A percentile compares a stretch with the other conserved stretches of the same genome.
Evolutionary conservation across 257 asterid species (phyloP).

Genomic region (Penstemon barbatus): DNA sequence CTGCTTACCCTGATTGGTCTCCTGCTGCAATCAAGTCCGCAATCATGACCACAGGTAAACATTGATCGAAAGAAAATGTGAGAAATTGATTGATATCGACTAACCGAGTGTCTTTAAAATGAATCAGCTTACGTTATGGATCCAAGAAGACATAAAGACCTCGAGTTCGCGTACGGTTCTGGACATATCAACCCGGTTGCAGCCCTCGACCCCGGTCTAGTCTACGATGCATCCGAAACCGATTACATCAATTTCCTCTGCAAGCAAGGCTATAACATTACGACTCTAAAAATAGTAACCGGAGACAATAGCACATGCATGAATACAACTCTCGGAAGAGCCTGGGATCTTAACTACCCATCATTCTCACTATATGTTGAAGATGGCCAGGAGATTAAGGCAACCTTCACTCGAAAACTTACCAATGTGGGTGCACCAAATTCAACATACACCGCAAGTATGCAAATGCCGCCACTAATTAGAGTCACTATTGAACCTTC

Average conservation of each 20-base stretch:
- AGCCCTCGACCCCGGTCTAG: constrained; percentile 48
- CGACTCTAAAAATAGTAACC: constrained; percentile 42
- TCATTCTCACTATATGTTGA: constrained; percentile 48
- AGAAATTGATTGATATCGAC: not conserved
- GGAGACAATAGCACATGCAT: constrained; percentile 46
- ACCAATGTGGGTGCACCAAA: constrained; percentile 49
- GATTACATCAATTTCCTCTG: constrained; percentile 53
- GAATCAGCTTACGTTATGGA: constrained; percentile 42
- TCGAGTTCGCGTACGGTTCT: constrained; percentile 48
- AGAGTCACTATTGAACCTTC: constrained; percentile 40
- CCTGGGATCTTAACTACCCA: constrained; percentile 55
- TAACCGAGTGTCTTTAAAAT: not conserved
- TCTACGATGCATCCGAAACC: constrained; percentile 42
- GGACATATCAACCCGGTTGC: constrained; percentile 50
- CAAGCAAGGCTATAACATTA: constrained; percentile 49
- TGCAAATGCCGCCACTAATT: constrained; percentile 18
- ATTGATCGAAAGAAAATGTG: not conserved
- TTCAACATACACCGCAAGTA: constrained; percentile 37
- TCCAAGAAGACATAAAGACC: constrained; percentile 34
- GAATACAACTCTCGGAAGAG: constrained; percentile 40
- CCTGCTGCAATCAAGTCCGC: constrained; percentile 54
- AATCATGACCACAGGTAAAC: constrained; percentile 53
- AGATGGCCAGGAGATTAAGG: constrained; percentile 38
- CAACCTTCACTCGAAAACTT: constrained; percentile 40
- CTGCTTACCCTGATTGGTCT: constrained; percentile 42